A percentile compares a stretch with the other conserved stretches of the same genome.
Evolutionary conservation across 2,329 filamentous ascomycete genomes (phyloP).

Genomic region (Apiospora pterosperma): DNA sequence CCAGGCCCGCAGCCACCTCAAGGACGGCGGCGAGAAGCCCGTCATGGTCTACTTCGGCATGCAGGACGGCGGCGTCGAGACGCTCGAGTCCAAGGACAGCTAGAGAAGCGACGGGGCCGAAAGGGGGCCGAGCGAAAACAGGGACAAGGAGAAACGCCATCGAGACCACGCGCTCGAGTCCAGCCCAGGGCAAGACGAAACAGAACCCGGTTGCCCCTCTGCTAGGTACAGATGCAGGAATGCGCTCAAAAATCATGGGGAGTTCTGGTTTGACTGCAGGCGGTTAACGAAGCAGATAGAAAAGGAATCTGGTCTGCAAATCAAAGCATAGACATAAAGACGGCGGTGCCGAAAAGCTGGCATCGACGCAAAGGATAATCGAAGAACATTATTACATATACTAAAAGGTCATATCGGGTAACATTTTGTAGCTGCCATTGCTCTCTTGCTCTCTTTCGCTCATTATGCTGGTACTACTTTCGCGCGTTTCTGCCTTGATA

Average conservation of each 20-base stretch:
- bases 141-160: neutral
- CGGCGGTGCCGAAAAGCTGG: neutral
- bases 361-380: neutral
- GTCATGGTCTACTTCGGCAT: slow-evolving; percentile 94
- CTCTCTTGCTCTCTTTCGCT: slow-evolving; percentile 1
- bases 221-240: neutral
- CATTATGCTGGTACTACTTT: neutral
- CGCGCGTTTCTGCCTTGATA: neutral
- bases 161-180: neutral
- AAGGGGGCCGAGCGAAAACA: neutral
- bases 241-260: neutral
- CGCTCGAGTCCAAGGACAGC: slow-evolving; percentile 11
- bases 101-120: neutral
- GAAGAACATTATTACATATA: slow-evolving; percentile 27
- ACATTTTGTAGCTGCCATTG: neutral
- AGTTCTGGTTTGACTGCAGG: neutral
- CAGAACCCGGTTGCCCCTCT: neutral
- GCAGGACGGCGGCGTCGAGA: slow-evolving; percentile 66
- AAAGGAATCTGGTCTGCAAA: neutral
- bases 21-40: slow-evolving; percentile 73
- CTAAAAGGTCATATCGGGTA: slow-evolving; percentile 23
- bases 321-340: neutral
- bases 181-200: neutral
- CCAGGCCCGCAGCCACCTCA: slow-evolving; percentile 51
- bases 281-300: neutral